These are phyloP conservation scores for Fennellomyces sp. DNA, from an alignment of 371 early-diverging fungal species.

Conservation along the genomic window DNA sequence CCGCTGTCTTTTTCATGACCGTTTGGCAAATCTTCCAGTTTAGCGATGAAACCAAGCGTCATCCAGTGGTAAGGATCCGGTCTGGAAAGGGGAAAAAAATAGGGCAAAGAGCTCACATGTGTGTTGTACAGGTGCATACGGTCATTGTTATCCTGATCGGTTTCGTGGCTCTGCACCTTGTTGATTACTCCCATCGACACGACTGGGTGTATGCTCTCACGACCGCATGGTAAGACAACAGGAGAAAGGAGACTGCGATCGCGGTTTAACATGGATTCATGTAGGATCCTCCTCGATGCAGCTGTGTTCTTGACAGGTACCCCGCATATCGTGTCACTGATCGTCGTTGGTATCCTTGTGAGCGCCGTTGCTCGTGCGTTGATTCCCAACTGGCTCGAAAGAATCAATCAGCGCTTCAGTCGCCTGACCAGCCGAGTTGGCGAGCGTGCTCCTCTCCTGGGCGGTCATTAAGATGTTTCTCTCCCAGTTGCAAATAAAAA, in stretches of 20 bases:
- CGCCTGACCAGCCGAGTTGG: constrained; percentile 36
- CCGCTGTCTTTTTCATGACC: constrained; percentile 32
- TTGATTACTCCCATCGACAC: constrained; percentile 48
- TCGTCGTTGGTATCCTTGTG: constrained; percentile 45
- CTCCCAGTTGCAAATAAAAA: too few species aligned
- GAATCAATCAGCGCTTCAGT: constrained; percentile 39
- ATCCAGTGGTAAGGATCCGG: constrained; percentile 25
- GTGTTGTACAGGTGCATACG: constrained; percentile 26
- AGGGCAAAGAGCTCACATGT: not conserved
- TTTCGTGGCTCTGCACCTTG: constrained; percentile 42
- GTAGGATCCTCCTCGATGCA: constrained; percentile 39
- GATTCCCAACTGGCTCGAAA: constrained; percentile 44
- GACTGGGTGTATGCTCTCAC: constrained; percentile 53
- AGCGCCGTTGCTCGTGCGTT: constrained; percentile 46
- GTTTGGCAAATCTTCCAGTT: constrained; percentile 45
- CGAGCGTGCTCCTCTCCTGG: constrained; percentile 48
- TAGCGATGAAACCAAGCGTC: constrained; percentile 29
- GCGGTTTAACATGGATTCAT: not conserved
- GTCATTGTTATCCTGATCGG: constrained; percentile 36
- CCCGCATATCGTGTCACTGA: constrained; percentile 34
- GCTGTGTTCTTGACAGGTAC: constrained; percentile 32
- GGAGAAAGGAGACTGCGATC: not conserved
- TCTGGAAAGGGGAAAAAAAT: not conserved
- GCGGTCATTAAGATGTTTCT: constrained; percentile 4
- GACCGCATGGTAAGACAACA: constrained; percentile 43